phyloP scores from a whole-genome alignment of 2,329 filamentous ascomycete species.

The Xylariaceae sp. region DNA sequence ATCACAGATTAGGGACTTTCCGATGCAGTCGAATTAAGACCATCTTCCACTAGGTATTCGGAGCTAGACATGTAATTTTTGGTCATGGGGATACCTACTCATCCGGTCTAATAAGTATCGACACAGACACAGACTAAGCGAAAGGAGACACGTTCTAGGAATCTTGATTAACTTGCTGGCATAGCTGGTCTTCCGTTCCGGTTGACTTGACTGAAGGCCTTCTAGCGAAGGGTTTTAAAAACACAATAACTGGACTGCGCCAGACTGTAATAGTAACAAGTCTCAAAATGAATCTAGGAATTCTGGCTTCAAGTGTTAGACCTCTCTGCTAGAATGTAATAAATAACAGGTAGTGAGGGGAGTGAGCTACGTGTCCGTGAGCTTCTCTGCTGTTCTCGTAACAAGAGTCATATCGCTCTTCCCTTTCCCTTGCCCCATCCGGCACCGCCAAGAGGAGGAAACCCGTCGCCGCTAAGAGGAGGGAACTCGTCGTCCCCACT shows the following conservation, averaged over 20 bases:
- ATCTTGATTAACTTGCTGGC: not conserved
- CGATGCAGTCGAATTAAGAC: no score
- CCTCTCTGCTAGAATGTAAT: slow-evolving; percentile 9
- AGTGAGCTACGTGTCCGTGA: not conserved
- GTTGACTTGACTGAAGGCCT: not conserved
- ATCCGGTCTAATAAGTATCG: no score
- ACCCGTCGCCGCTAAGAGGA: slow-evolving; percentile 19
- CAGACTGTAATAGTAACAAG: not conserved
- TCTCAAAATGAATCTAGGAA: not conserved
- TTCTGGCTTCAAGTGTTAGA: not conserved
- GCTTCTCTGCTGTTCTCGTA: not conserved
- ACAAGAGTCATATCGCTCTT: slow-evolving; percentile 7
- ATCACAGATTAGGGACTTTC: not conserved
- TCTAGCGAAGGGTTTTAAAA: not conserved
- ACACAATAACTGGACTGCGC: not conserved
- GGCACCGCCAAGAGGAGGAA: slow-evolving; percentile 1
- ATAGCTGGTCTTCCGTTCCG: not conserved
- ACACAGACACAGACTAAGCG: no score
- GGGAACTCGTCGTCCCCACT: slow-evolving; percentile 29
- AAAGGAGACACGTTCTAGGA: no score
- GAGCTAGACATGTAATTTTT: no score
- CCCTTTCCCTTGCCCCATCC: slow-evolving; percentile 26
- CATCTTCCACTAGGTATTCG: no score
- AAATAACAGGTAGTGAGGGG: slow-evolving; percentile 6
- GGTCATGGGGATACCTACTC: no score